Percentiles rank a stretch among this genome's conserved stretches.
Conservation (phyloP, 2,329 filamentous ascomycete species). For the Nothopassalora personata region DNA sequence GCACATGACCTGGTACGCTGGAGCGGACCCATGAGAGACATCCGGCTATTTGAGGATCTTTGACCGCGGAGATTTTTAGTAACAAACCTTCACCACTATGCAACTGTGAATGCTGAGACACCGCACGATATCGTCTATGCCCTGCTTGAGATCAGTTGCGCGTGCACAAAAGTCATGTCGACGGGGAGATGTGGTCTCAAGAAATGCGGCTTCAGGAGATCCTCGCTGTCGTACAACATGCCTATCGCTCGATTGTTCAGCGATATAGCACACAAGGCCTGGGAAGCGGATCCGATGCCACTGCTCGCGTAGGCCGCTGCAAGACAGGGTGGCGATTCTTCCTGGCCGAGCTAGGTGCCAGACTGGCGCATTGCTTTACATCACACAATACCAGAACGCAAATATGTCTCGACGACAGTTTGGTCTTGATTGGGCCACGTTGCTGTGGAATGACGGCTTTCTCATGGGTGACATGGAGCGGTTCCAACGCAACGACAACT, state of each 20-base stretch:
- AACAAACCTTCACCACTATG: background rate
- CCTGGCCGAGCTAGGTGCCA: background rate
- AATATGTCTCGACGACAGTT: background rate
- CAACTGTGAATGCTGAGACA: background rate
- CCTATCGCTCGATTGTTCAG: background rate
- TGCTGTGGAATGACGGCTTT: background rate
- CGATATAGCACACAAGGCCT: background rate
- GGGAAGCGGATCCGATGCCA: background rate
- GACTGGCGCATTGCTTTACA: background rate
- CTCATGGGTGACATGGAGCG: background rate
- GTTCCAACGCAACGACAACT: background rate
- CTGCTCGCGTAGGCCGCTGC: background rate
- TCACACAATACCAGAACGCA: too few relatives aligned
- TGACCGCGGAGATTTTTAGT: background rate
- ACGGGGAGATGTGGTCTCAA: background rate
- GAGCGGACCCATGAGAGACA: background rate
- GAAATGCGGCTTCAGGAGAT: background rate
- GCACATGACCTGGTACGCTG: too few relatives aligned
- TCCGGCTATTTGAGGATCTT: background rate
- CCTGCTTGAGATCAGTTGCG: background rate
- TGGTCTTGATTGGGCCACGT: background rate
- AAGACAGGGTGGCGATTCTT: background rate
- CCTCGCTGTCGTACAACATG: background rate
- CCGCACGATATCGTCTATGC: background rate
- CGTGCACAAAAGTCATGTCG: background rate